phyloP scores from a whole-genome alignment of 495 filamentous ascomycete species.

The Polyplosphaeria fusca region DNA sequence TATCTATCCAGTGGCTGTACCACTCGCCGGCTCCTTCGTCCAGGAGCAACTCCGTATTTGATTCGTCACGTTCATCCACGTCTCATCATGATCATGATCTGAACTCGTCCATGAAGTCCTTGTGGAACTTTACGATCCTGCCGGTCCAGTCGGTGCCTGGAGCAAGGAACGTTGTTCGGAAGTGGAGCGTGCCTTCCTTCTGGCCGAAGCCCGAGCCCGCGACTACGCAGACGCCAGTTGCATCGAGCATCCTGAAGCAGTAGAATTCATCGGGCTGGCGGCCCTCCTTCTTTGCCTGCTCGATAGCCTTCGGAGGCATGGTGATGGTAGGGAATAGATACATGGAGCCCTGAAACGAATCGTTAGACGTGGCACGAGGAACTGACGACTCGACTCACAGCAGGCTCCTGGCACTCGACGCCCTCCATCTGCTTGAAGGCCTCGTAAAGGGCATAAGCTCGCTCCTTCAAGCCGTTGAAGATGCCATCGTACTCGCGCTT shows the following conservation, averaged over 20 bases:
- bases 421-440: conserved; percentile 95
- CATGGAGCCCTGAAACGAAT: conserved; percentile 70
- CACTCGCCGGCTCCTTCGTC: too few species aligned
- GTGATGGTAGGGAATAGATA: conserved; percentile 96
- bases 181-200: conserved; percentile 85
- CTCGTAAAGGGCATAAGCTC: conserved; percentile 79
- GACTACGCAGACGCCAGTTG: conserved; percentile 93
- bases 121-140: conserved; percentile 82
- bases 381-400: conserved; percentile 15
- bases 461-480: conserved; percentile 66
- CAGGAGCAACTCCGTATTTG: too few species aligned
- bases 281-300: conserved; percentile 68
- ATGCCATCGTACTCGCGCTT: conserved; percentile 77
- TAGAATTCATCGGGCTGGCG: conserved; percentile 89
- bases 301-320: conserved; percentile 68
- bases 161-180: conserved; percentile 94
- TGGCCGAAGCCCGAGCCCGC: conserved; percentile 92
- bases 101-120: conserved; percentile 86
- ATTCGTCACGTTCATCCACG: neutral
- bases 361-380: neutral
- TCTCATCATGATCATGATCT: conserved; percentile 28
- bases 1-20: too few species aligned
- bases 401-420: conserved; percentile 77
- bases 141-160: conserved; percentile 95
- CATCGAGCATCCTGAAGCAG: conserved; percentile 81